A percentile compares a stretch with the other conserved stretches of the same genome.
phyloP scores from a whole-genome alignment of 768 basidiomycete species.

The Termitomyces sp. region DNA sequence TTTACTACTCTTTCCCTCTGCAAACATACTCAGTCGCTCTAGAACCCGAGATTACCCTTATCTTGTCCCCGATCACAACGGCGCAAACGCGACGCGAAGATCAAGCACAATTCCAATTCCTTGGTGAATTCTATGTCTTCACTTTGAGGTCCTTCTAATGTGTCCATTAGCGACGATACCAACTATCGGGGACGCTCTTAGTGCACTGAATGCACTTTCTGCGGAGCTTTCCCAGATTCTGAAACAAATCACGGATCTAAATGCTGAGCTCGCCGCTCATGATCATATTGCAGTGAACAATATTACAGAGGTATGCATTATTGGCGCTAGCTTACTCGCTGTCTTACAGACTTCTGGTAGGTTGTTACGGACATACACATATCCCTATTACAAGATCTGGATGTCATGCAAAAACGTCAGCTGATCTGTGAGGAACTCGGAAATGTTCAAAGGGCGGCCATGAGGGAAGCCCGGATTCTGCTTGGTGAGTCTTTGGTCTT shows the following conservation, averaged over 20 bases:
- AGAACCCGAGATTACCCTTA: slow-evolving; percentile 70
- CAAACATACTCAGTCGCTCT: not conserved
- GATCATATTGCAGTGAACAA: slow-evolving; percentile 70
- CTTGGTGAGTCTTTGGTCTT: slow-evolving; percentile 38
- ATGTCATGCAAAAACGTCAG: slow-evolving; percentile 62
- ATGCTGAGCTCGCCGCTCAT: slow-evolving; percentile 65
- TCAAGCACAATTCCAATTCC: slow-evolving; percentile 42
- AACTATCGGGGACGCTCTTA: slow-evolving; percentile 68
- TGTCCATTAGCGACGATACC: slow-evolving; percentile 59
- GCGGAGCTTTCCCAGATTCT: slow-evolving; percentile 55
- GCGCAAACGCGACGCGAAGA: slow-evolving; percentile 55
- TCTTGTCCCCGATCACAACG: slow-evolving; percentile 59
- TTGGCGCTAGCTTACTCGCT: not conserved
- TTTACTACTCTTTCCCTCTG: not conserved
- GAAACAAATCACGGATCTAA: slow-evolving; percentile 62
- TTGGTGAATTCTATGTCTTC: slow-evolving; percentile 35
- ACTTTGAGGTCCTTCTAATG: not conserved
- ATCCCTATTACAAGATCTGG: slow-evolving; percentile 57
- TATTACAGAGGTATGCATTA: slow-evolving; percentile 55
- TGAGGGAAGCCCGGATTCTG: slow-evolving; percentile 44
- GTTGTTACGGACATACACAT: slow-evolving; percentile 48
- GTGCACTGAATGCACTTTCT: slow-evolving; percentile 58
- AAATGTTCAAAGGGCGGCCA: slow-evolving; percentile 31
- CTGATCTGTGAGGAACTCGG: slow-evolving; percentile 62
- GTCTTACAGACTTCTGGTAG: slow-evolving; percentile 20